phyloP scores from a whole-genome alignment of 768 basidiomycete genomes.

The Lyophyllum atratum region DNA sequence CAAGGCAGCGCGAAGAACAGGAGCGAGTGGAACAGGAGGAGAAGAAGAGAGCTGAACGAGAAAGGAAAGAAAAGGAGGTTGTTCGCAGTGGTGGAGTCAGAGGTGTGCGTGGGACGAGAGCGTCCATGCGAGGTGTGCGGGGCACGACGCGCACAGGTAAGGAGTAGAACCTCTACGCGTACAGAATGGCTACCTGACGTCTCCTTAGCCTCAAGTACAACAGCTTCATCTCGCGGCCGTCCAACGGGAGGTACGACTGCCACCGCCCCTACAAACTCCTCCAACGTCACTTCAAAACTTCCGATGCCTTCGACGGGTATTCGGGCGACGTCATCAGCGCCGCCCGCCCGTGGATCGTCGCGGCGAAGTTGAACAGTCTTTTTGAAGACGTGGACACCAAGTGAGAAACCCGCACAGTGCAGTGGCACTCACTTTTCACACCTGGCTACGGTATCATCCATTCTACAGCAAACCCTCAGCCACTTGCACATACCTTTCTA shows the following conservation, averaged over 20 bases:
- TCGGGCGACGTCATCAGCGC: conserved; percentile 7
- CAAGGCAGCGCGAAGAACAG: conserved; percentile 49
- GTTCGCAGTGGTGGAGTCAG: conserved; percentile 60
- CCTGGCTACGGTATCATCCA: no score
- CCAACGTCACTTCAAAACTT: conserved; percentile 11
- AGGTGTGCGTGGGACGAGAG: conserved; percentile 74
- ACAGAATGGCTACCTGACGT: neutral
- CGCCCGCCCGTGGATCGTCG: conserved; percentile 8
- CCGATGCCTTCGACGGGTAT: conserved; percentile 12
- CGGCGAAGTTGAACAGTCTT: conserved; percentile 5
- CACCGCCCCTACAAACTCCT: neutral
- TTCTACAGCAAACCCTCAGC: no score
- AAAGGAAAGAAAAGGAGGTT: conserved; percentile 41
- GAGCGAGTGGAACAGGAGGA: conserved; percentile 43
- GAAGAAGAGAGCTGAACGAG: conserved; percentile 43
- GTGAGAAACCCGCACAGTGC: no score
- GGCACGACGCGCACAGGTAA: conserved; percentile 40
- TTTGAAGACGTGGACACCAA: neutral
- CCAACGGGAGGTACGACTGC: neutral
- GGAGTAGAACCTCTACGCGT: neutral
- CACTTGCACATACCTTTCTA: no score
- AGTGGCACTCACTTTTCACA: no score
- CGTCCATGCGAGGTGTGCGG: conserved; percentile 56
- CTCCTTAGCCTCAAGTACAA: neutral
- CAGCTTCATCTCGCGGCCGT: conserved; percentile 9